Evolutionary conservation across 306 rosid species (phyloP).

Genomic region (Rosa persica): DNA sequence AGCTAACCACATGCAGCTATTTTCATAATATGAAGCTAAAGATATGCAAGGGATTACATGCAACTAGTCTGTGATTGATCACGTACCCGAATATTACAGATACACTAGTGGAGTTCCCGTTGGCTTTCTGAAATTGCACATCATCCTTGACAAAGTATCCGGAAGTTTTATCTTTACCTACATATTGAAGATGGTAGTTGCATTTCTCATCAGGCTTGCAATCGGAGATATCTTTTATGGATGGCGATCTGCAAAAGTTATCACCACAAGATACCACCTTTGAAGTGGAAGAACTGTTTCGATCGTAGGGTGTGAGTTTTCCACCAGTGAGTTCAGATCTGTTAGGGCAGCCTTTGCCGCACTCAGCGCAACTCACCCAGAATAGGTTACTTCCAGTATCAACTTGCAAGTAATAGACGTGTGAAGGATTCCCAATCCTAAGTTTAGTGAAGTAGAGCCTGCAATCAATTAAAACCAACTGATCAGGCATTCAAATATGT

Average conservation of each 20-base stretch:
- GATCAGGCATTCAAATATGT: neutral
- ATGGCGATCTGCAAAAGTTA: conserved; percentile 45
- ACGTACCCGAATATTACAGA: conserved; percentile 76
- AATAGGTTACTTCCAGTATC: conserved; percentile 93
- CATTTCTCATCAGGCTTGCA: conserved; percentile 59
- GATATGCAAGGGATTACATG: neutral
- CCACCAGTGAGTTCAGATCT: conserved; percentile 70
- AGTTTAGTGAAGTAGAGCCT: conserved; percentile 83
- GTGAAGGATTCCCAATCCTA: conserved; percentile 75
- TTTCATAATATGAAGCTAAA: neutral
- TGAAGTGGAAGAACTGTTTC: conserved; percentile 55
- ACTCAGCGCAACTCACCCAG: conserved; percentile 84
- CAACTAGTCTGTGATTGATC: neutral
- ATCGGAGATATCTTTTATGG: too few relatives aligned
- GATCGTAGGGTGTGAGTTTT: conserved; percentile 61
- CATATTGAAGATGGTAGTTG: conserved; percentile 65
- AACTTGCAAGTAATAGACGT: conserved; percentile 78
- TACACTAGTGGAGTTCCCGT: conserved; percentile 50
- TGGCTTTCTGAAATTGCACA: conserved; percentile 47
- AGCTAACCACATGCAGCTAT: neutral
- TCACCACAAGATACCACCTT: conserved; percentile 52
- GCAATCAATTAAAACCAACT: neutral
- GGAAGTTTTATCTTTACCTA: conserved; percentile 77
- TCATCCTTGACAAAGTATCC: conserved; percentile 77
- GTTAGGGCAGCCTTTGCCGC: conserved; percentile 59